Conservation (phyloP, 2,329 filamentous ascomycete genomes). For the Falciphora oryzae region DNA sequence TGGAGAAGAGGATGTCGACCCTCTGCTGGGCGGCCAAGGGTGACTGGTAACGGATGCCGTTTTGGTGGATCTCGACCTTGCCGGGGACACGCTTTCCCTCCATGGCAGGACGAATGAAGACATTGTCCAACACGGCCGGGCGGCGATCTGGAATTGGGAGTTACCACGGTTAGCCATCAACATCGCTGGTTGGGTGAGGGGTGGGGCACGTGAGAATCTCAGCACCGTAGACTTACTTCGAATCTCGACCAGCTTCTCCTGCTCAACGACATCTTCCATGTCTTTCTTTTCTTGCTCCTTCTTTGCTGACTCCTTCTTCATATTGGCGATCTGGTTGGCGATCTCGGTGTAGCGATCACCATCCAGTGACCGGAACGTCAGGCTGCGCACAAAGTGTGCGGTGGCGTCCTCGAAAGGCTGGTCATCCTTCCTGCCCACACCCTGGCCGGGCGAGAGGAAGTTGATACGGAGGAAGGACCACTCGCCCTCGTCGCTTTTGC, state of each 20-base stretch:
- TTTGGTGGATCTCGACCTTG: slow-evolving; percentile 96
- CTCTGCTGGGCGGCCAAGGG: slow-evolving; percentile 72
- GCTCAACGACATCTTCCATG: slow-evolving; percentile 97
- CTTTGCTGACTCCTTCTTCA: slow-evolving; percentile 88
- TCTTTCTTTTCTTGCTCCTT: slow-evolving; percentile 99
- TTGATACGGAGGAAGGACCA: slow-evolving; percentile 95
- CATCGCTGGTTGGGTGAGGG: not conserved
- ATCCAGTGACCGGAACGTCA: slow-evolving; percentile 91
- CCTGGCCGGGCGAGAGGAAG: slow-evolving; percentile 93
- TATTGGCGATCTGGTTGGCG: slow-evolving; percentile 85
- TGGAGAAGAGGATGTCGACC: slow-evolving; percentile 94
- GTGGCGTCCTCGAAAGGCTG: slow-evolving; percentile 95
- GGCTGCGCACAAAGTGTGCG: slow-evolving; percentile 89
- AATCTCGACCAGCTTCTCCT: slow-evolving; percentile 94
- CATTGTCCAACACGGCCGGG: slow-evolving; percentile 83
- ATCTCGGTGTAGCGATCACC: slow-evolving; percentile 86
- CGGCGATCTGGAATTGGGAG: slow-evolving; percentile 63
- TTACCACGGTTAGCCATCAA: slow-evolving; percentile 31
- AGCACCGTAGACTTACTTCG: slow-evolving; percentile 57
- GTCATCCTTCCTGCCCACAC: slow-evolving; percentile 94
- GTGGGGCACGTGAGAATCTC: not conserved
- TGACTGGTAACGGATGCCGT: slow-evolving; percentile 92
- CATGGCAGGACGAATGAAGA: slow-evolving; percentile 91
- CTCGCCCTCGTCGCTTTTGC: slow-evolving; percentile 92
- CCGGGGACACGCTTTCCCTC: slow-evolving; percentile 96